phyloP scores from a whole-genome alignment of 768 basidiomycete species.

The Dictyophora rubrovolvata region DNA sequence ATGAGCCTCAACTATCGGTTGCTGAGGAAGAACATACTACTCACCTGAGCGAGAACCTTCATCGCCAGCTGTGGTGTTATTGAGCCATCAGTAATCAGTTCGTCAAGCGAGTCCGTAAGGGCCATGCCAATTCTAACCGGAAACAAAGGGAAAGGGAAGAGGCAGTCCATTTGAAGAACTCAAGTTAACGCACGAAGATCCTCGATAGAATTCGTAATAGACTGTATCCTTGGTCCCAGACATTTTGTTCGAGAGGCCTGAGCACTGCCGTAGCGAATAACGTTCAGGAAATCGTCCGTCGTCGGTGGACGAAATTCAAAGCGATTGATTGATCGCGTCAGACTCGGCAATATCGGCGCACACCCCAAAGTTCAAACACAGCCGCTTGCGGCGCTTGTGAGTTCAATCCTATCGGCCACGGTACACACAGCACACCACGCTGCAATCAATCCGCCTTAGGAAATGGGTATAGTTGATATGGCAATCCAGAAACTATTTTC shows the following conservation, averaged over 20 bases:
- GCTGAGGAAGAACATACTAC: conserved; percentile 10
- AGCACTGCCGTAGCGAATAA: too few relatives aligned
- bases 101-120: conserved; percentile 94
- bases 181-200: conserved; percentile 59
- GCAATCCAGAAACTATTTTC: too few relatives aligned
- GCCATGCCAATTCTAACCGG: conserved; percentile 83
- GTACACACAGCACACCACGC: too few relatives aligned
- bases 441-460: too few relatives aligned
- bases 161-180: conserved; percentile 2
- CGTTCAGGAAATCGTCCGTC: too few relatives aligned
- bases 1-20: background rate
- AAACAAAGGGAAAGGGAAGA: background rate
- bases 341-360: too few relatives aligned
- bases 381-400: too few relatives aligned
- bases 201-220: conserved; percentile 90
- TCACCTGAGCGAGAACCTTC: conserved; percentile 96
- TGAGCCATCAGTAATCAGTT: conserved; percentile 91
- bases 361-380: too few relatives aligned
- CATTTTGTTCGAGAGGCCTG: background rate
- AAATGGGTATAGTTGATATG: too few relatives aligned
- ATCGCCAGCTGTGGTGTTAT: conserved; percentile 98
- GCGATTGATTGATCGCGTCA: too few relatives aligned
- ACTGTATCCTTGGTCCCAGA: conserved; percentile 27
- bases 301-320: too few relatives aligned
- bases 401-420: too few relatives aligned